Percentiles rank a stretch among this genome's conserved stretches.
phyloP scores from a whole-genome alignment of 2,329 filamentous ascomycete species.

The Penicillium sp. region DNA sequence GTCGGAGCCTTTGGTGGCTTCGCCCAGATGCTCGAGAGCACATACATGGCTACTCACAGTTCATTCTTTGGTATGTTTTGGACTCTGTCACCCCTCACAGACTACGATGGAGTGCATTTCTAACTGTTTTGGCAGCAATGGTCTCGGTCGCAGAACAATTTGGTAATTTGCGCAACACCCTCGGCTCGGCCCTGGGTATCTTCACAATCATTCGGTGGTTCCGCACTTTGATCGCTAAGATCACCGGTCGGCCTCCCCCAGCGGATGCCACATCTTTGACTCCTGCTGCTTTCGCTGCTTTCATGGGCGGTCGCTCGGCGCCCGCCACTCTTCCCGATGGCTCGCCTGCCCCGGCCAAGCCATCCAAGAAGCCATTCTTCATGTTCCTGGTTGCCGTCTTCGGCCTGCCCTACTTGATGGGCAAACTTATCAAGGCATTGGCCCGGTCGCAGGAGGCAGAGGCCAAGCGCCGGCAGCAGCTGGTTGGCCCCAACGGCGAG shows the following conservation, averaged over 20 bases:
- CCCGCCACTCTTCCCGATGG: constrained; percentile 66
- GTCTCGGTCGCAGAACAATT: constrained; percentile 98
- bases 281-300: constrained; percentile 86
- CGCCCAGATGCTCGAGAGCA: constrained; percentile 98
- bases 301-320: constrained; percentile 70
- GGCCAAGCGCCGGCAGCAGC: constrained; percentile 56
- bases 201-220: constrained; percentile 97
- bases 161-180: constrained; percentile 86
- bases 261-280: constrained; percentile 87
- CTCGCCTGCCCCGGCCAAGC: constrained; percentile 68
- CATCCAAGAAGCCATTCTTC: constrained; percentile 92
- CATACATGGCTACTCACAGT: constrained; percentile 98
- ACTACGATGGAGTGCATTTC: constrained; percentile 23
- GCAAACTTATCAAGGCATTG: constrained; percentile 87
- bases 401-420: constrained; percentile 94
- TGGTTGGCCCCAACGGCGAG: constrained; percentile 59
- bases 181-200: constrained; percentile 92
- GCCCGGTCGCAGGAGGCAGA: constrained; percentile 86
- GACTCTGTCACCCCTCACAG: background rate
- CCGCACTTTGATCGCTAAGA: constrained; percentile 84
- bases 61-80: constrained; percentile 88
- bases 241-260: constrained; percentile 88
- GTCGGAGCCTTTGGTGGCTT: constrained; percentile 97
- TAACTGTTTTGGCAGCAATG: constrained; percentile 71
- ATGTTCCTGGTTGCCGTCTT: constrained; percentile 96